Conservation (phyloP, 495 filamentous ascomycete genomes). For the Aspergillus diversus region DNA sequence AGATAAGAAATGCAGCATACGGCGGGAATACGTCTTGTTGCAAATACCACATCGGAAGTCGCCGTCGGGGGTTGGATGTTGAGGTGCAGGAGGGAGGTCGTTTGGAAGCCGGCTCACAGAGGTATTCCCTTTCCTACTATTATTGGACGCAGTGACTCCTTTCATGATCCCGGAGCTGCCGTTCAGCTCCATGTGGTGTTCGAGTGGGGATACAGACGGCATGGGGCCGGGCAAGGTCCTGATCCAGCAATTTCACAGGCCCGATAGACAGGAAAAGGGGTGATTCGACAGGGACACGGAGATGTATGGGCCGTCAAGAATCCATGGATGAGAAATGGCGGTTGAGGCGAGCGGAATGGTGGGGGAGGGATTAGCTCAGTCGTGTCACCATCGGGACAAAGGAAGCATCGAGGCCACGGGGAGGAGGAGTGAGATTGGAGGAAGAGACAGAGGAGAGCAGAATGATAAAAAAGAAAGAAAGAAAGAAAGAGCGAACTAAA, state of each 20-base stretch:
- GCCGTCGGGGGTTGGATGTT: constrained; percentile 16
- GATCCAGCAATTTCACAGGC: background rate
- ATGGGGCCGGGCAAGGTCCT: too few relatives aligned
- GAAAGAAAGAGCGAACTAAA: background rate
- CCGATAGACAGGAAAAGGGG: background rate
- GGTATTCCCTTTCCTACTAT: too few relatives aligned
- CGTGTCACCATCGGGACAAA: background rate
- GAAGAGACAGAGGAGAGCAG: background rate
- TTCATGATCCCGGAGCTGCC: background rate
- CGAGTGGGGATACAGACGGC: background rate
- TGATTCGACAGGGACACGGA: too few relatives aligned
- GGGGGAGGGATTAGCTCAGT: background rate
- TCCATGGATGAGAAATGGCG: too few relatives aligned
- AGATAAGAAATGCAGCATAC: constrained; percentile 9
- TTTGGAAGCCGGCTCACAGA: too few relatives aligned
- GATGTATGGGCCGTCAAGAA: too few relatives aligned
- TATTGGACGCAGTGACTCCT: background rate
- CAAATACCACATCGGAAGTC: constrained; percentile 24
- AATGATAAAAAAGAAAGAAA: background rate
- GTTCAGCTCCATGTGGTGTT: background rate
- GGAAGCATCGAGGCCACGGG: background rate
- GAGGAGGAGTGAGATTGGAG: background rate
- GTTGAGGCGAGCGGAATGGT: too few relatives aligned
- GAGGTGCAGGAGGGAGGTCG: constrained; percentile 16
- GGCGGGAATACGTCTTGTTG: constrained; percentile 26